phyloP scores from a whole-genome alignment of 108 stramenopile species.

The Aurantiochytrium sp. region DNA sequence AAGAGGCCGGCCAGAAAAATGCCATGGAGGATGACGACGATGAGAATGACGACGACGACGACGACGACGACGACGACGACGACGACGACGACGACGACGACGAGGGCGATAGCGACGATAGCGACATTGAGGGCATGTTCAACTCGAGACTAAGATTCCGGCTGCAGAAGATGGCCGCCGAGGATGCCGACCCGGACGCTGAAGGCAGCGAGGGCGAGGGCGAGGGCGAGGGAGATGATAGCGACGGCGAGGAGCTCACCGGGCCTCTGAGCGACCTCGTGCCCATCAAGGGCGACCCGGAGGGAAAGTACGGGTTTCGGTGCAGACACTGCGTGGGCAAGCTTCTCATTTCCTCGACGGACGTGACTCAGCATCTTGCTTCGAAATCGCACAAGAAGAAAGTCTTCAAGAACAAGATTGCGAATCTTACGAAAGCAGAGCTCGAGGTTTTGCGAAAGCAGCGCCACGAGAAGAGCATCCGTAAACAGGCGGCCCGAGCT shows the following conservation, averaged over 20 bases:
- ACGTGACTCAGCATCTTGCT: background rate
- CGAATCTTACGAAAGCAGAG: background rate
- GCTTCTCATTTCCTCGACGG: background rate
- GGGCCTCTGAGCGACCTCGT: background rate
- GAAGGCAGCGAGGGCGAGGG: background rate
- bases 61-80: background rate
- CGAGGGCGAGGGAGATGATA: background rate
- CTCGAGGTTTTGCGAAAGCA: background rate
- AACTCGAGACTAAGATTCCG: background rate
- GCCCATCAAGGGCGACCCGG: background rate
- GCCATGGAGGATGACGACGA: no score
- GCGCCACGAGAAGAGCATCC: background rate
- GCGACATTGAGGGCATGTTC: background rate
- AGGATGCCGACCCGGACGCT: background rate
- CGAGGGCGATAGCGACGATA: background rate
- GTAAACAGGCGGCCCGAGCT: background rate
- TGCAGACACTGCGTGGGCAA: background rate
- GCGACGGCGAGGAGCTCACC: background rate
- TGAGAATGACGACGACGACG: background rate
- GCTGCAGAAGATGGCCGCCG: background rate
- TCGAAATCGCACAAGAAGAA: background rate
- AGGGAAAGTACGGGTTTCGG: background rate
- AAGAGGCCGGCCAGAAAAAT: no score
- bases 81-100: background rate
- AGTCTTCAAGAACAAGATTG: background rate